Evolutionary conservation across 306 rosid genomes (phyloP).

Genomic region (Parietaria judaica): DNA sequence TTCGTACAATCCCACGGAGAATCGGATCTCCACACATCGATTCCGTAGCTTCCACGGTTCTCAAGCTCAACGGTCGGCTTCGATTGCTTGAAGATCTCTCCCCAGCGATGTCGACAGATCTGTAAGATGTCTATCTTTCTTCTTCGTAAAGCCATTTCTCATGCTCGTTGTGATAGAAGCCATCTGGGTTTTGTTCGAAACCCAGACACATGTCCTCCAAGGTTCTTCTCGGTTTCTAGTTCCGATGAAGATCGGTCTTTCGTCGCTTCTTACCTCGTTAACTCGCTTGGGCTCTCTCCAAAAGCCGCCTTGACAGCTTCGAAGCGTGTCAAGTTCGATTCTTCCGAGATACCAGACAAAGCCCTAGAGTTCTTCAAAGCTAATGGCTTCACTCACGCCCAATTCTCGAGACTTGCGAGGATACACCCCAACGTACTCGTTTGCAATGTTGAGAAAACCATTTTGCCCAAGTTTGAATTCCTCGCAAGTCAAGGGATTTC

Average conservation of each 20-base stretch:
- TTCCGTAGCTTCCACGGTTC: background rate
- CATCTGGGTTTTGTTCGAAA: too few relatives aligned
- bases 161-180: too few relatives aligned
- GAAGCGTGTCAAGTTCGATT: slow-evolving; percentile 9
- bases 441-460: slow-evolving; percentile 5
- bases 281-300: slow-evolving; percentile 24
- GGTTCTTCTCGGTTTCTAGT: too few relatives aligned
- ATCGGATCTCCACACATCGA: background rate
- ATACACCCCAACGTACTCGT: background rate
- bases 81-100: background rate
- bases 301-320: slow-evolving; percentile 25
- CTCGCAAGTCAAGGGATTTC: slow-evolving; percentile 29
- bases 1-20: background rate
- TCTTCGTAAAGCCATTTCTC: too few relatives aligned
- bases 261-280: slow-evolving; percentile 29
- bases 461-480: slow-evolving; percentile 27
- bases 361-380: slow-evolving; percentile 14
- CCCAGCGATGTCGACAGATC: too few relatives aligned
- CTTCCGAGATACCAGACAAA: slow-evolving; percentile 25
- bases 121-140: too few relatives aligned
- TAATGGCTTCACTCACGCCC: slow-evolving; percentile 17
- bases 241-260: slow-evolving; percentile 10
- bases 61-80: background rate
- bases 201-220: too few relatives aligned
- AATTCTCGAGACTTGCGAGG: slow-evolving; percentile 3